Base-by-base conservation (phyloP, 768 basidiomycete species). In the Kwoniella shandongensis region DNA sequence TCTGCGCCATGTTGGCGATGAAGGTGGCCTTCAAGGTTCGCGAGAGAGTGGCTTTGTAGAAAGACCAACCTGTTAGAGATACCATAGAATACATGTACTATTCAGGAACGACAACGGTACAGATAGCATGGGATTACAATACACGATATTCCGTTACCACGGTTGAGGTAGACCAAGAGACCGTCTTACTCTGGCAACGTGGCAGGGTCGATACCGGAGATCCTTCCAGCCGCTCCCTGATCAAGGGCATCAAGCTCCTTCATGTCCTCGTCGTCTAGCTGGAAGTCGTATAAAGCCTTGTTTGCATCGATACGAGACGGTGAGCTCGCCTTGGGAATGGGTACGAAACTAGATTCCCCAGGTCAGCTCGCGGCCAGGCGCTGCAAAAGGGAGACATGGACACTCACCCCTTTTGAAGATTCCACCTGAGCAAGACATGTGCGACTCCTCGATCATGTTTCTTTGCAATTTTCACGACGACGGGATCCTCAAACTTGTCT, bases 391-490 rank as follows among this genome's bases (percentile, higher is more conserved):
- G 4, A 49, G 25, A 18, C 32, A 13, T 6, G 13, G 13, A 10
- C 15, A 45, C 73, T 36, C 62, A 84, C 74, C 78, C 80, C 45
- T 77, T 78, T 50, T 82, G 81, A 13, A 82, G 64, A 30, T 75
- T 77, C 81, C 81, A 82, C 13, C 81, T 65, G 27, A 81, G 63
- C 29, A 81, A 65, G 12, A 82, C 72, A 45, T 80, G 80, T 0
- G 78, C 75, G 5, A 73, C 61, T 1, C 73, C 67, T 53, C 77
- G 79, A 25, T 53, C 51, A 26, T 65, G 60, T 53, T 74, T 73
- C 45, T 67, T 36, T 10, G 61, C 59, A 27, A 75, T 64, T 46
- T 54, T 55, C 23, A 61, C 47, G 4, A 74, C 23, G 2, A 65
- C 63, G 12, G 65, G 65, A 54, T 76, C 63, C 4, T 63, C 53